Percentiles rank a stretch among this genome's conserved stretches.
phyloP scores from a whole-genome alignment of 441 rosid species.

The Lepidium campestre region DNA sequence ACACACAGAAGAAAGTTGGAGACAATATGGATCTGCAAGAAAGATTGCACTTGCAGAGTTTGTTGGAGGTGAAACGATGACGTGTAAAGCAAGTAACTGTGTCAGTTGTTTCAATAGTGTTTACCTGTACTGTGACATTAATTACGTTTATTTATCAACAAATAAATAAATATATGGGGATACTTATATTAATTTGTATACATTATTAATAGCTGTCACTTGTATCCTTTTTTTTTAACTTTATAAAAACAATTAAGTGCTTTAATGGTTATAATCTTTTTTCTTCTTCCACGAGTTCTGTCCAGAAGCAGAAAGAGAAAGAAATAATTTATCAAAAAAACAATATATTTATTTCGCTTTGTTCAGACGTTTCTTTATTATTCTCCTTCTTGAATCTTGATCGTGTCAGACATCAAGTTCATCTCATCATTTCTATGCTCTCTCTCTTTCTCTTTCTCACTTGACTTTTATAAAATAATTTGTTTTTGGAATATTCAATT shows the following conservation, averaged over 20 bases:
- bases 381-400: slow-evolving; percentile 10
- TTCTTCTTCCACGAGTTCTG: background rate
- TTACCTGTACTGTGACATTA: slow-evolving; percentile 2
- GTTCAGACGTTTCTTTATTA: slow-evolving; percentile 24
- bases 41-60: slow-evolving; percentile 3
- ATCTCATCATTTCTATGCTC: background rate
- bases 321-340: slow-evolving; percentile 17
- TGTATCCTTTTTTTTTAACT: slow-evolving; percentile 28
- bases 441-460: slow-evolving; percentile 2
- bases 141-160: no score
- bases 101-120: background rate
- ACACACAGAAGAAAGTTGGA: background rate
- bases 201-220: no score
- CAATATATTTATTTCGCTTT: slow-evolving; percentile 26
- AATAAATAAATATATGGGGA: no score
- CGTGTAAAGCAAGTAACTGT: slow-evolving; percentile 11
- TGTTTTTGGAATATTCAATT: background rate
- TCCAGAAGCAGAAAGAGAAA: background rate
- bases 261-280: slow-evolving; percentile 7
- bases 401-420: slow-evolving; percentile 16
- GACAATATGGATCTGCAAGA: background rate
- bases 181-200: no score
- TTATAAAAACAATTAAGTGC: background rate
- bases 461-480: background rate
- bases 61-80: background rate